Base-by-base conservation (phyloP, 1,139 yeast genomes). In the Lodderomyces beijingensis region DNA sequence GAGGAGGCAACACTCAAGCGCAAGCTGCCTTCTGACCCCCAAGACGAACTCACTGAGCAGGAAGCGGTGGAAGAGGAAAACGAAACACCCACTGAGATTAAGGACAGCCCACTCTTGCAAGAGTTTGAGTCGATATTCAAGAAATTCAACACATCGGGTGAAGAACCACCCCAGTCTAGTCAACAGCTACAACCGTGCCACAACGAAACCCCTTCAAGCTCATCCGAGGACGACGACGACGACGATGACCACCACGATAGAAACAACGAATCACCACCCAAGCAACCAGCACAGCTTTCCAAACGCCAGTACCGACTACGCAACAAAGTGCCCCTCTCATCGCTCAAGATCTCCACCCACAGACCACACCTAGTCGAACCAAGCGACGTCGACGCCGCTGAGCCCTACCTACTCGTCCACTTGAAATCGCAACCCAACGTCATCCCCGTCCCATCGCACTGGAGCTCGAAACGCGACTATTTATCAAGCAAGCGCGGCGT, bases 361-460 rank as follows among this genome's bases (percentile, higher is more conserved):
- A 61, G 61, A 24, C 96, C 97, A 0, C 88, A 85, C 39, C 52
- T 80, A 3, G 82, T 91, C 0, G 95, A 88, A 43, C 83, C 94
- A 93, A 74, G 65, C 44, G 98, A 91, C 55, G 81, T 79, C 2
- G 93, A 89, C 57, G 84, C 97, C 0, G 70, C 67, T 3, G 93
- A 87, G 48, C 96, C 98, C 1, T 60, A 64, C 32, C 53, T 88
- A 16, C 63, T 79, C 11, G 76, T 85, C 0, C 61, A 70, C 10
- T 57, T 91, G 36, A 91, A 89, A 50, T 63, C 82, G 0, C 63
- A 67, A 27, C 77, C 77, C 30, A 86, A 87, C 44, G 69, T 65
- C 2, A 79, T 89, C 0, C 86, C 79, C 1, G 88, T 89, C 0
- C 97, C 98, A 0, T 54, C 60, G 0, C 95, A 88, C 53, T 91